These are phyloP conservation scores for Didymella exigua DNA, from an alignment of 2,329 filamentous ascomycete genomes.

Conservation along the genomic window DNA sequence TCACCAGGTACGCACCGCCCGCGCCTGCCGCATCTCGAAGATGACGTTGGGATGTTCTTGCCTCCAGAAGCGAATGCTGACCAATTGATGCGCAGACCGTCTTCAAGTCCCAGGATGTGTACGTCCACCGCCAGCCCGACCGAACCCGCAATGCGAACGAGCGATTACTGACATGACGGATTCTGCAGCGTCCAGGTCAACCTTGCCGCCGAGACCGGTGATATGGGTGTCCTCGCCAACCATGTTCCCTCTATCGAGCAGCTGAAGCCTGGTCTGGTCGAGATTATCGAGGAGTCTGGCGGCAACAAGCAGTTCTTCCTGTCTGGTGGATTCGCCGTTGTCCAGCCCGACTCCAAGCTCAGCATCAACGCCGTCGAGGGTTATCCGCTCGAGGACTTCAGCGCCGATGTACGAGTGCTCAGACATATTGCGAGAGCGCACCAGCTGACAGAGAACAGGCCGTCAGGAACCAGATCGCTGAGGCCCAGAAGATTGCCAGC, in stretches of 20 bases:
- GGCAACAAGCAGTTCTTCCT: conserved; percentile 97
- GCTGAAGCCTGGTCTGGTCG: conserved; percentile 93
- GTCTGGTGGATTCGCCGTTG: conserved; percentile 94
- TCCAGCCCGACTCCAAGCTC: conserved; percentile 91
- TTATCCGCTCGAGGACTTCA: conserved; percentile 94
- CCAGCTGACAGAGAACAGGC: conserved; percentile 55
- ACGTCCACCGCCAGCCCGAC: conserved; percentile 52
- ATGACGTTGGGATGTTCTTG: not conserved
- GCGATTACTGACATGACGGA: conserved; percentile 38
- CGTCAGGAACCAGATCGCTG: conserved; percentile 85
- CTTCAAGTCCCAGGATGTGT: conserved; percentile 75
- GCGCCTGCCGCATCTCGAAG: conserved; percentile 11
- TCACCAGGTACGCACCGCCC: conserved; percentile 80
- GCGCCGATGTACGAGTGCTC: conserved; percentile 66
- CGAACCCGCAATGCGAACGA: conserved; percentile 28
- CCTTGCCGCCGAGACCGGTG: conserved; percentile 95
- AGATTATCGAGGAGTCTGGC: conserved; percentile 92
- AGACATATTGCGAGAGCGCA: not conserved
- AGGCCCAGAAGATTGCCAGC: conserved; percentile 92
- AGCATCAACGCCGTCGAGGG: conserved; percentile 99
- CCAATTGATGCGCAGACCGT: conserved; percentile 58
- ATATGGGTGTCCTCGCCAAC: conserved; percentile 99
- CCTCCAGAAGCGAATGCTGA: conserved; percentile 29
- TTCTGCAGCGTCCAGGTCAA: conserved; percentile 88
- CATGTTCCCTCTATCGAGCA: conserved; percentile 99